Conservation (phyloP, 176 grass and related monocot genomes). For the Echinochloa phyllopogon region DNA sequence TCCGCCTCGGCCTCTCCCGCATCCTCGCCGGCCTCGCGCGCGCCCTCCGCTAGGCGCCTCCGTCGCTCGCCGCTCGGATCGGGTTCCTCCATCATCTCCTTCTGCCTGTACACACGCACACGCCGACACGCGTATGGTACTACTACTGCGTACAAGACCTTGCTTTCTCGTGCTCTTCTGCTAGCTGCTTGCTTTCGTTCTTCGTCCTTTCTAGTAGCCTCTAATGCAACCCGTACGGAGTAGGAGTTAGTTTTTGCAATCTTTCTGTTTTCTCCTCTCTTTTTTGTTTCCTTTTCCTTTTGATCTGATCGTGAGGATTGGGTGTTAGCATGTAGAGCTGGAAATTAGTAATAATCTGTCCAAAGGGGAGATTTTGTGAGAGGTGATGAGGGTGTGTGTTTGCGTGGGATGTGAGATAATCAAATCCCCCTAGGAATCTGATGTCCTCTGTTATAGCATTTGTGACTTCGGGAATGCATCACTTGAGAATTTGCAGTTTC, state of each 20-base stretch:
- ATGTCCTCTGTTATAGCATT: neutral
- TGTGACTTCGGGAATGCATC: neutral
- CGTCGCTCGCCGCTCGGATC: no score
- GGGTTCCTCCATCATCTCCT: neutral
- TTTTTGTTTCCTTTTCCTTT: neutral
- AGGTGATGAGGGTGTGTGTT: neutral
- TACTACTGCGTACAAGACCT: neutral
- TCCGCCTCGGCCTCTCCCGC: slow-evolving; percentile 69
- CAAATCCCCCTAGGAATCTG: neutral
- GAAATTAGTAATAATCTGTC: slow-evolving; percentile 21
- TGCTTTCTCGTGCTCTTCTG: neutral
- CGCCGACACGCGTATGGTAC: neutral
- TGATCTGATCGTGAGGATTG: neutral
- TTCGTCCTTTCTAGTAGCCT: neutral
- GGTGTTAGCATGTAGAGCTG: slow-evolving; percentile 4
- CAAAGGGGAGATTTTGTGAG: slow-evolving; percentile 31
- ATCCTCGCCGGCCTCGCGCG: slow-evolving; percentile 56
- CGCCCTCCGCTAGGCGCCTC: slow-evolving; percentile 47
- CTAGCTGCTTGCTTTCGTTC: neutral
- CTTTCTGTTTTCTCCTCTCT: neutral
- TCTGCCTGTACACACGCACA: neutral
- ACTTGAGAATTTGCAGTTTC: neutral
- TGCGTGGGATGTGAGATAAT: neutral
- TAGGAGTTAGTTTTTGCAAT: neutral
- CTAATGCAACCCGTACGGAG: neutral